A percentile compares a stretch with the other conserved stretches of the same genome.
Conservation (phyloP, 2,329 filamentous ascomycete species). For the Pseudopyrenochaeta lycopersici region DNA sequence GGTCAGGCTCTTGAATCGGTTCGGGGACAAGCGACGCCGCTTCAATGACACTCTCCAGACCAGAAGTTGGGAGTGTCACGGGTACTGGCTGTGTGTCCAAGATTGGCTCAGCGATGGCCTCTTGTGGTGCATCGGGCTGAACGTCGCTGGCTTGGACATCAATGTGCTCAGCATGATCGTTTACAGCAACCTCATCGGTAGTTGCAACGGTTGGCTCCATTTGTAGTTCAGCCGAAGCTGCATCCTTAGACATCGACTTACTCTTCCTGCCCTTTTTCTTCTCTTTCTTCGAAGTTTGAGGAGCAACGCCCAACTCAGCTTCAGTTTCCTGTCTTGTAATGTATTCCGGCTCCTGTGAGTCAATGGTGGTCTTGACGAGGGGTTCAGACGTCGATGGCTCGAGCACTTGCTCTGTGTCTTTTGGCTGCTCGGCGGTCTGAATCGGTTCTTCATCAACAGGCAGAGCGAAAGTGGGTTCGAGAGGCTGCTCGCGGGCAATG, state of each 20-base stretch:
- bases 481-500: not conserved
- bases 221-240: conserved; percentile 15
- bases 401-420: conserved; percentile 10
- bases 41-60: not conserved
- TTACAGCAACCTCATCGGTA: conserved; percentile 5
- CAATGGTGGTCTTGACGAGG: conserved; percentile 9
- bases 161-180: not conserved
- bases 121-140: conserved; percentile 1
- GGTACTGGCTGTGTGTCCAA: not conserved
- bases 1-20: not conserved
- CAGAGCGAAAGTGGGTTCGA: not conserved
- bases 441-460: not conserved
- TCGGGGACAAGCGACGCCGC: not conserved
- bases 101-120: not conserved
- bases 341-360: conserved; percentile 8
- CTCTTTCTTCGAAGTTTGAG: conserved; percentile 38
- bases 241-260: conserved; percentile 17
- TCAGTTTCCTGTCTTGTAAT: conserved; percentile 16
- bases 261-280: conserved; percentile 41
- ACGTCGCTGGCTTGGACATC: conserved; percentile 3
- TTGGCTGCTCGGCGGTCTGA: not conserved
- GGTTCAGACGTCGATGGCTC: conserved; percentile 1
- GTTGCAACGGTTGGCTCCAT: not conserved
- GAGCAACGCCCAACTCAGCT: conserved; percentile 19
- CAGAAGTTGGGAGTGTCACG: not conserved